phyloP scores from a whole-genome alignment of 208 protist species.

The Leishmania turanica region DNA sequence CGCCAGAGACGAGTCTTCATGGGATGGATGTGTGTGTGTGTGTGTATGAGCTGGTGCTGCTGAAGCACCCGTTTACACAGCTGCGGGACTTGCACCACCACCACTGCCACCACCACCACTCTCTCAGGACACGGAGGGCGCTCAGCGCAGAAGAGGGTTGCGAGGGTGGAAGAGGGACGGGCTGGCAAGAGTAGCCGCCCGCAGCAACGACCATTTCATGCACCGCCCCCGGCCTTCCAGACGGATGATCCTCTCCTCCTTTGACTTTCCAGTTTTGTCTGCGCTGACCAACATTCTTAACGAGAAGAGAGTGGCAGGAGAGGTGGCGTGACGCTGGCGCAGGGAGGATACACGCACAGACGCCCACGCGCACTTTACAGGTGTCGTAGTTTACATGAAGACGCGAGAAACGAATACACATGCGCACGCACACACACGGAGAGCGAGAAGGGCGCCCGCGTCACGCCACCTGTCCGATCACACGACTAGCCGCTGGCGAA shows the following conservation, averaged over 20 bases:
- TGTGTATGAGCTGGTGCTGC: neutral
- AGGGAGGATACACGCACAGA: constrained; percentile 13
- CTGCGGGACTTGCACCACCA: neutral
- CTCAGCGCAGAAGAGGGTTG: neutral
- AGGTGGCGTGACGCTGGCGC: neutral
- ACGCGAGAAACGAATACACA: constrained; percentile 5
- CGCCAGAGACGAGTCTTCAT: neutral
- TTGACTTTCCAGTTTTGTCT: neutral
- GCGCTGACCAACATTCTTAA: neutral
- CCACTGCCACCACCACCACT: neutral
- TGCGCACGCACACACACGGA: neutral
- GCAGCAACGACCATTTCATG: neutral
- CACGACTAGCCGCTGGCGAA: neutral
- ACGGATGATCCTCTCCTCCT: neutral
- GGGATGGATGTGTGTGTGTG: neutral
- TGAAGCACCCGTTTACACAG: neutral
- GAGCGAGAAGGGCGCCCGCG: neutral
- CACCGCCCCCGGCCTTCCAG: neutral
- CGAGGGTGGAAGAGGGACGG: neutral
- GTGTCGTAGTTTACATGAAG: constrained; percentile 14
- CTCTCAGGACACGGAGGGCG: neutral
- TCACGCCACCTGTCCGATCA: neutral
- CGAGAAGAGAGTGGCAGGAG: neutral
- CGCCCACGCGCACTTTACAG: neutral
- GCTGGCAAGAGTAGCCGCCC: neutral